Evolutionary conservation across 2,329 filamentous ascomycete genomes (phyloP).

Genomic region (Zarea fungicola): DNA sequence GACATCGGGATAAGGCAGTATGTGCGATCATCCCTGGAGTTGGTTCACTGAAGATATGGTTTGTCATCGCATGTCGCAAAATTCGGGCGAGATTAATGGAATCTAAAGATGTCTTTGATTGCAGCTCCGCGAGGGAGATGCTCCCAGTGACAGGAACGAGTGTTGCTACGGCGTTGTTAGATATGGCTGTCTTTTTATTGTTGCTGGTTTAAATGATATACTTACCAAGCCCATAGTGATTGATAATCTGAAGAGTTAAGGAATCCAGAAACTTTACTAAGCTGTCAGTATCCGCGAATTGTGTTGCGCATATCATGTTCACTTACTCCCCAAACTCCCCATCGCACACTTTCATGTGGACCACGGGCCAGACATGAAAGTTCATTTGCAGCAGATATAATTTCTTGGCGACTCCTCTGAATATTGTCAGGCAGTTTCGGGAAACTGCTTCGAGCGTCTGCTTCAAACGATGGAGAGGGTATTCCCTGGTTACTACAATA

Average conservation of each 20-base stretch:
- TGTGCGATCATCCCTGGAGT: constrained; percentile 47
- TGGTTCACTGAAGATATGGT: constrained; percentile 49
- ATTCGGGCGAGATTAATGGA: constrained; percentile 46
- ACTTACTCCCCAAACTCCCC: constrained; percentile 48
- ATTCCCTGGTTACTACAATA: constrained; percentile 40
- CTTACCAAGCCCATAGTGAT: constrained; percentile 45
- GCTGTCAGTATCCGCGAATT: background rate
- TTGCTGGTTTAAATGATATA: background rate
- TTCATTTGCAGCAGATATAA: constrained; percentile 45
- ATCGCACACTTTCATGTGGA: constrained; percentile 46
- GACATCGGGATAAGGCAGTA: constrained; percentile 46
- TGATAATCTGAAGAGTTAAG: constrained; percentile 45
- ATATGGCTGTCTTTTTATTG: background rate
- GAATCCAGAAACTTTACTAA: constrained; percentile 41
- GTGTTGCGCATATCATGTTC: constrained; percentile 15
- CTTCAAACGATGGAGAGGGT: constrained; percentile 40
- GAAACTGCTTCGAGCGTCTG: constrained; percentile 40
- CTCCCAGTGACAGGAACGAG: constrained; percentile 43
- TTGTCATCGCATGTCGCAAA: constrained; percentile 54
- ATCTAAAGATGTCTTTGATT: constrained; percentile 40
- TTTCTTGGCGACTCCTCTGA: constrained; percentile 38
- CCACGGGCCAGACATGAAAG: constrained; percentile 43
- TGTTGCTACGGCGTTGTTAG: constrained; percentile 33
- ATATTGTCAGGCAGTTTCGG: constrained; percentile 42
- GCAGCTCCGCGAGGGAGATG: constrained; percentile 41